Evolutionary conservation across 805 yeast species (phyloP), one percentile per base, ranked within the genome.

Genomic region (Saccharomycopsis sp.): DNA sequence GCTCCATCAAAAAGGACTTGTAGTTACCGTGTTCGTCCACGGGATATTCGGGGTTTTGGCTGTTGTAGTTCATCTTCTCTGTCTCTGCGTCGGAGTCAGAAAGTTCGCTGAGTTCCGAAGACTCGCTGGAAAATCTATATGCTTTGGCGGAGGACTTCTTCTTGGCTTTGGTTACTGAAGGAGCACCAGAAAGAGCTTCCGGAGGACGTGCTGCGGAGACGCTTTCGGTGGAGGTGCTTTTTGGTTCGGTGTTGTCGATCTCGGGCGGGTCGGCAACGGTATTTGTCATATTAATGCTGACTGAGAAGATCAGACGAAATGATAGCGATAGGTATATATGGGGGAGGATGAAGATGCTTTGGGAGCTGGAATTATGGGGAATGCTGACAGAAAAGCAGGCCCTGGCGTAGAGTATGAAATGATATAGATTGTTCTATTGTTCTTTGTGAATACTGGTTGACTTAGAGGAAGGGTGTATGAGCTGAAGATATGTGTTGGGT

Each of bases 81-180:
- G 97, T 91, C 68, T 91, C 97, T 16, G 94, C 96, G 70, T 91
- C 97, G 15, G 94, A 85, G 63, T 83, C 83, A 9, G 54, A 24
- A 58, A 81, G 75, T 56, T 81, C 86, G 52, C 80, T 83, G 61
- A 82, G 69, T 57, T 82, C 87, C 47, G 77, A 73, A 16, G 61
- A 58, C 51, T 58, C 61, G 41, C 63, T 60, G 7, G 57, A 51
- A 51, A 58, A 57, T 7, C 16, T 12, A 12, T 44, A 44, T 12
- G 48, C 8, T 44, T 44, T 44, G 16, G 8, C 48, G 21, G 48
- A 5, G 21, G 48, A 44, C 21, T 44, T 44, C 48, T 44, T 44
- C 48, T 44, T 18, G 21, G 8, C 16, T 44, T 12, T 44, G 48
- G 48, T n/a, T n/a, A n/a, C n/a, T n/a, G n/a, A n/a, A n/a, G n/a